phyloP scores from a whole-genome alignment of 495 filamentous ascomycete genomes.

The Friedmanniomyces simplex region DNA sequence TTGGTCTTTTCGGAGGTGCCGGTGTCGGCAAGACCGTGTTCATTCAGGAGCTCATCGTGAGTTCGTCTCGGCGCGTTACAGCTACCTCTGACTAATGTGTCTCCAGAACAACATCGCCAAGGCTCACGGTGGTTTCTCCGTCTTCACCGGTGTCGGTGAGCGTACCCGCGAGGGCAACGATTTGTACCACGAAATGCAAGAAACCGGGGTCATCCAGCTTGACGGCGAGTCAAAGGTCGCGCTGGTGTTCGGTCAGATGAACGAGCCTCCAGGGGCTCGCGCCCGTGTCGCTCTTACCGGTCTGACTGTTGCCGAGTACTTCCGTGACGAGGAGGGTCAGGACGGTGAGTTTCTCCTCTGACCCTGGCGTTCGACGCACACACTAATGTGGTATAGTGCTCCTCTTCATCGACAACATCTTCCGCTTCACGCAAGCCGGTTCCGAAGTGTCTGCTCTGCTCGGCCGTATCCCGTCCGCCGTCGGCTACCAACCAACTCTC shows the following conservation, averaged over 20 bases:
- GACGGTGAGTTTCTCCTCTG: slow-evolving; percentile 46
- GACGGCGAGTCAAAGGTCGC: slow-evolving; percentile 99
- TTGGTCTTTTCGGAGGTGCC: slow-evolving; percentile 99
- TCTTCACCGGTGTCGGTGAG: slow-evolving; percentile 99
- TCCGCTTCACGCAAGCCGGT: slow-evolving; percentile 98
- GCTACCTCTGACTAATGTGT: not conserved
- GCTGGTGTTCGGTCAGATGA: slow-evolving; percentile 99
- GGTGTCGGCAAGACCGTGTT: slow-evolving; percentile 99
- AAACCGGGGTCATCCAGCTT: slow-evolving; percentile 97
- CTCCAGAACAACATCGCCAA: slow-evolving; percentile 97
- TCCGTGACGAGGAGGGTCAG: slow-evolving; percentile 96
- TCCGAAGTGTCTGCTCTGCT: slow-evolving; percentile 99
- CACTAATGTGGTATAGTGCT: slow-evolving; percentile 49
- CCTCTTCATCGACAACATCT: slow-evolving; percentile 99
- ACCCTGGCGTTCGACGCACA: too few species aligned
- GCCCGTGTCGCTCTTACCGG: slow-evolving; percentile 98
- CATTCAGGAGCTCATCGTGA: slow-evolving; percentile 96
- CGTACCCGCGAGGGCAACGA: slow-evolving; percentile 99
- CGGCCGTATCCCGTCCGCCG: slow-evolving; percentile 99
- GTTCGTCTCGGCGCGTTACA: slow-evolving; percentile 18
- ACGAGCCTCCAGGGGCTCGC: slow-evolving; percentile 98
- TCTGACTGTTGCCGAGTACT: slow-evolving; percentile 83
- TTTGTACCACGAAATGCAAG: slow-evolving; percentile 99
- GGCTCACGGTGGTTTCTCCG: slow-evolving; percentile 99
- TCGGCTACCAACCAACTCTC: slow-evolving; percentile 99